These are phyloP conservation scores for Zelopaecilomyces penicillatus DNA, from an alignment of 2,329 filamentous ascomycete species.

Conservation along the genomic window DNA sequence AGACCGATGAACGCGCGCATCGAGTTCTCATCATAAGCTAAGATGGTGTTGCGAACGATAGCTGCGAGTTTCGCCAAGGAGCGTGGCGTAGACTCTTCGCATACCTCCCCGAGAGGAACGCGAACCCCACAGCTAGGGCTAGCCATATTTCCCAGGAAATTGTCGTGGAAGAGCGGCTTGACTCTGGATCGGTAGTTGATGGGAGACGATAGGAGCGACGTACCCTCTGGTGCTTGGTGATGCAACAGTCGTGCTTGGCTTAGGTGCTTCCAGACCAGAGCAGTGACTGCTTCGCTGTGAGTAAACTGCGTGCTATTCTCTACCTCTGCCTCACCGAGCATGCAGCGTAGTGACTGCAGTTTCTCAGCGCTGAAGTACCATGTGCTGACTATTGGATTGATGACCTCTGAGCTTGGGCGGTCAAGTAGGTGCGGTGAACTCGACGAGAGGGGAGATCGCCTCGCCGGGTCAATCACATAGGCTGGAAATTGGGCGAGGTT, in stretches of 20 bases:
- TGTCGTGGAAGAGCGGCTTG: neutral
- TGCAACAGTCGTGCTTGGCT: neutral
- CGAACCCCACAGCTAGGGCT: neutral
- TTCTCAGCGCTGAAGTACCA: neutral
- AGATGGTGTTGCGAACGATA: neutral
- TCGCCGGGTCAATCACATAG: too few species aligned
- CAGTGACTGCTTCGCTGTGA: neutral
- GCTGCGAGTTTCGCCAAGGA: neutral
- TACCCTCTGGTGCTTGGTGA: neutral
- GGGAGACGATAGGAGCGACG: neutral
- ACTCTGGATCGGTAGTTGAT: neutral
- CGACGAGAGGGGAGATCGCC: too few species aligned
- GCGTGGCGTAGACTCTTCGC: neutral
- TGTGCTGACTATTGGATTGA: neutral
- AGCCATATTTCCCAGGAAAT: neutral
- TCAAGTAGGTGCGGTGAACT: too few species aligned
- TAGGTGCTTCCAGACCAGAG: constrained; percentile 2
- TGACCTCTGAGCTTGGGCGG: neutral
- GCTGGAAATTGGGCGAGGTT: too few species aligned
- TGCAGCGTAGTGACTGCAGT: neutral
- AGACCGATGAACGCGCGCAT: neutral
- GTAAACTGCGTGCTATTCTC: neutral
- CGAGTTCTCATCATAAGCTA: neutral
- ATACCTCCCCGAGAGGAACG: neutral
- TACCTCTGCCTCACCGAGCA: neutral